Percentiles rank a stretch among this genome's conserved stretches.
Evolutionary conservation across 2,329 filamentous ascomycete genomes (phyloP).

Genomic region (Boeremia lycopersici): DNA sequence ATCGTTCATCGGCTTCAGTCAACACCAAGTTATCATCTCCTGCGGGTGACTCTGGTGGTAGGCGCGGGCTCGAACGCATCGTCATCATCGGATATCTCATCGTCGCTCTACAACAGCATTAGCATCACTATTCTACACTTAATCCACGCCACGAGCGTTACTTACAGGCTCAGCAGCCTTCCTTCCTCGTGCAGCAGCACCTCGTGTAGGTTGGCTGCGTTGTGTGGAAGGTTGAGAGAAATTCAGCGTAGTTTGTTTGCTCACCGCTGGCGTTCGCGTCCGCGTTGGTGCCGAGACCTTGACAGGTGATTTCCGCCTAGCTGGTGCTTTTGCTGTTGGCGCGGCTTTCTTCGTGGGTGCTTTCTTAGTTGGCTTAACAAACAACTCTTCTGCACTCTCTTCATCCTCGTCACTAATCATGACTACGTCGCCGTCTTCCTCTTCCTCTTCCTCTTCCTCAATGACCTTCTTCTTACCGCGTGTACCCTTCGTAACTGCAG

Average conservation of each 20-base stretch:
- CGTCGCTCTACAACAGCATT: slow-evolving; percentile 43
- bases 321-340: slow-evolving; percentile 23
- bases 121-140: slow-evolving; percentile 1
- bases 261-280: slow-evolving; percentile 22
- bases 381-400: slow-evolving; percentile 55
- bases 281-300: slow-evolving; percentile 23
- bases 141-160: neutral
- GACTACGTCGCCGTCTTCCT: slow-evolving; percentile 48
- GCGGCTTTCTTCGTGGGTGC: slow-evolving; percentile 38
- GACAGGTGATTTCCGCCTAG: slow-evolving; percentile 11
- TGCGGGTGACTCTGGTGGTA: slow-evolving; percentile 32
- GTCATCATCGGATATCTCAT: slow-evolving; percentile 50
- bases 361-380: slow-evolving; percentile 46
- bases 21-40: slow-evolving; percentile 23
- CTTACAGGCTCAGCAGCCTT: slow-evolving; percentile 51
- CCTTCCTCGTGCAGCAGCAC: slow-evolving; percentile 31
- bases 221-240: slow-evolving; percentile 49
- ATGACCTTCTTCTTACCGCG: slow-evolving; percentile 50
- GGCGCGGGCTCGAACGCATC: slow-evolving; percentile 49
- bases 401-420: slow-evolving; percentile 55
- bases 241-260: slow-evolving; percentile 50
- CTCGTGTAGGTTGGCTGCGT: slow-evolving; percentile 39
- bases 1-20: neutral
- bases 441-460: slow-evolving; percentile 52
- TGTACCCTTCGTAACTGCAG: slow-evolving; percentile 42